Evolutionary conservation across 805 yeast genomes (phyloP), one percentile per base, ranked within the genome.

Genomic region (Lipomyces sp.): DNA sequence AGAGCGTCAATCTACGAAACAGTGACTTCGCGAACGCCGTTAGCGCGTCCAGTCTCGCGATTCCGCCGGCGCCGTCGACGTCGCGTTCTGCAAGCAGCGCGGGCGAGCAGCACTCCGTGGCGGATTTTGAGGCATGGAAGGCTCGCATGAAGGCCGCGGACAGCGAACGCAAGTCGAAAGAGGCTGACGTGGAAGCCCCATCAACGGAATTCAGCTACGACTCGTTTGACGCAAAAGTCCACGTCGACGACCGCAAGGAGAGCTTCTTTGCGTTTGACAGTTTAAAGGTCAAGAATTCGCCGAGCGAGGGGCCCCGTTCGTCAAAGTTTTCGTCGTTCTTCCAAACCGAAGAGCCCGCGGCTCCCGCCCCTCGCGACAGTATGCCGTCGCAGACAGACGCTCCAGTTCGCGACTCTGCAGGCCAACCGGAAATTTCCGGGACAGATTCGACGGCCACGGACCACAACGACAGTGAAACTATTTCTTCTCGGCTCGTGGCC

Each of bases 121-220:
- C 59, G 39, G 67, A 63, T 31, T 63, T 65, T 53, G 65, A 65
- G 43, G 60, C 61, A 19, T 65, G 68, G 68, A 65, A 62, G 40
- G 65, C 63, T 1, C 53, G 52, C 35, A 63, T 61, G 66, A 58
- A 55, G 32, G 63, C 63, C 6, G 56, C 56, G 10, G 56, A 54
- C 32, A 33, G 36, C 28, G 55, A 47, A 23, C 29, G 53, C 19
- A 50, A 50, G 33, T 45, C 49, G 10, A 45, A 45, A 29, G 44
- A 39, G 14, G 11, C 14, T 10, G 43, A 35, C 8, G 24, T n/a
- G 4, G 21, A n/a, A 7, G 10, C 29, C 29, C 29, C 29, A 7
- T 26, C 29, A 26, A 10, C 10, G n/a, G n/a, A n/a, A n/a, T n/a
- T n/a, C n/a, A n/a, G n/a, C n/a, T n/a, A n/a, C n/a, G 43, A 37